Evolutionary conservation across 352 stramenopile species (phyloP), one percentile per base, ranked within the genome.

Genomic region (Globisporangium nagaii): DNA sequence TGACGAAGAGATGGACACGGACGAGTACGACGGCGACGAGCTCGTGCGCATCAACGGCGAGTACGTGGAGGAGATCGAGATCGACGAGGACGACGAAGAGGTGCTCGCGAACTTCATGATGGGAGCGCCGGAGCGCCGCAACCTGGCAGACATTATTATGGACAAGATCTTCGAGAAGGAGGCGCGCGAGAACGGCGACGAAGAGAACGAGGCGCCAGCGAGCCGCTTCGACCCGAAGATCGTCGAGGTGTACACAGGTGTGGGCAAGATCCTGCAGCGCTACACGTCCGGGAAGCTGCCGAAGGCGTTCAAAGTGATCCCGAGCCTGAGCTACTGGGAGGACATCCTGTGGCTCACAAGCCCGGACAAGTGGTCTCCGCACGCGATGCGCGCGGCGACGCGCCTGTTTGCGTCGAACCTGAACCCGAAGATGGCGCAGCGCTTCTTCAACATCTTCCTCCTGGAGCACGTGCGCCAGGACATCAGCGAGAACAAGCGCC

Each of bases 231-330:
- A 96, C 58, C 83, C 81, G 8, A 98, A 99, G 73, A 96, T 99
- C 41, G 86, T 99, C 28, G 90, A 99, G 62, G 94, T 99, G 27
- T 99, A 99, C 75, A 98, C 93, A 1, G 93, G 95, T 39, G 98
- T 99, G 59, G 97, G 97, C 48, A 98, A 98, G 70, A 95, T 99
- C 47, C 70, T 99, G 39, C 84, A 90, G 61, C 82, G 90, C 25
- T 99, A 99, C 79, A 98, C 93, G 41, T 95, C 93, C 4, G 98
- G 97, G 44, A 99, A 99, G 70, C 75, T 99, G 37, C 97, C 98
- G 7, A 99, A 99, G 78, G 97, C 97, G 17, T 99, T 99, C 78
- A 99, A 99, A 79, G 97, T 99, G 32, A 98, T 99, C 57, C 98
- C 98, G 20, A 97, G 92, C 24, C 68, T 99, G 44, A 96, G 81